These are phyloP conservation scores for Sporobolomyces roseus DNA, from an alignment of 768 basidiomycete genomes.

Conservation along the genomic window DNA sequence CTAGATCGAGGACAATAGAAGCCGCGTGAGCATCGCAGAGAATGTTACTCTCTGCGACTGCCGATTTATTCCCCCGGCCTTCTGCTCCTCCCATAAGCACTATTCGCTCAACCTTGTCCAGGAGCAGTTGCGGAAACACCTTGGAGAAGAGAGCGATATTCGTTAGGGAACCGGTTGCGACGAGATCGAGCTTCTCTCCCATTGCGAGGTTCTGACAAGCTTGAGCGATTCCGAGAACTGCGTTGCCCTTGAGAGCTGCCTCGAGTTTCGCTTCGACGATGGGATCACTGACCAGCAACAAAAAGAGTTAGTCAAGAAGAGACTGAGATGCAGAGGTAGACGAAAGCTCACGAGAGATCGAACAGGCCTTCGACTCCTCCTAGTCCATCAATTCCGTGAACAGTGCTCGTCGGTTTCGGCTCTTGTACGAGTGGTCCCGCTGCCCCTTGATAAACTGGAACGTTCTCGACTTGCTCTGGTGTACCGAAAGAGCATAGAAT, in stretches of 20 bases:
- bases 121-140: constrained; percentile 55
- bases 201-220: constrained; percentile 52
- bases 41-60: constrained; percentile 56
- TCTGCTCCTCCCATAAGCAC: constrained; percentile 88
- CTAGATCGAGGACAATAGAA: constrained; percentile 70
- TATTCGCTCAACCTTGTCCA: constrained; percentile 61
- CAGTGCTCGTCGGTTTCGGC: constrained; percentile 47
- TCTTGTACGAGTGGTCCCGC: constrained; percentile 47
- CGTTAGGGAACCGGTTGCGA: constrained; percentile 79
- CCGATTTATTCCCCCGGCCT: constrained; percentile 72
- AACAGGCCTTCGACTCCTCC: constrained; percentile 75
- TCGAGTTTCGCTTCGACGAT: constrained; percentile 53
- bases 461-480: constrained; percentile 57
- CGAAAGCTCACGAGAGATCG: constrained; percentile 1
- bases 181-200: constrained; percentile 62
- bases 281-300: not conserved
- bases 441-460: constrained; percentile 61
- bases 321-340: not conserved
- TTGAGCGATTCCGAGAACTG: constrained; percentile 55
- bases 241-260: constrained; percentile 45
- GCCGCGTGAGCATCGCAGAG: constrained; percentile 65
- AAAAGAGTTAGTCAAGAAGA: not conserved
- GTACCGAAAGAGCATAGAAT: constrained; percentile 73
- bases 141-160: constrained; percentile 68
- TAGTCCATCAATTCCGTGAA: constrained; percentile 76